phyloP scores from a whole-genome alignment of 495 filamentous ascomycete species.

The Aeminium ludgeri region DNA sequence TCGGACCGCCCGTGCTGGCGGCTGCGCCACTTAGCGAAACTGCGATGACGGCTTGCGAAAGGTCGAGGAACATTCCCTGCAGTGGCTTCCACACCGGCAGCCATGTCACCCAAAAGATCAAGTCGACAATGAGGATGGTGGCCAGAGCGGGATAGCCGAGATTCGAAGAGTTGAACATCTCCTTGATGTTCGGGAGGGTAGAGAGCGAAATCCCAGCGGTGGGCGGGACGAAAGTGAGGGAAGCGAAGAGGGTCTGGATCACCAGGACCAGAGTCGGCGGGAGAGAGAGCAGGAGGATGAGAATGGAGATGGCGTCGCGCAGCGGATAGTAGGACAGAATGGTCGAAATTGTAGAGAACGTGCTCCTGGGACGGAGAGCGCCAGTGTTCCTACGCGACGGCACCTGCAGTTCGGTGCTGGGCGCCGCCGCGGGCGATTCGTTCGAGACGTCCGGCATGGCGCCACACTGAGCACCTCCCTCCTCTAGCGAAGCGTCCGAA shows the following conservation, averaged over 20 bases:
- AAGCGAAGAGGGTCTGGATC: conserved; percentile 85
- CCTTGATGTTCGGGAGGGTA: conserved; percentile 27
- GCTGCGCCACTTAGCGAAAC: conserved; percentile 80
- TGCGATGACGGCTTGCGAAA: conserved; percentile 93
- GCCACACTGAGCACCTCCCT: conserved; percentile 1
- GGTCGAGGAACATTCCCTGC: conserved; percentile 75
- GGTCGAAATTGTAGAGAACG: conserved; percentile 58
- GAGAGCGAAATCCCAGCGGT: conserved; percentile 33
- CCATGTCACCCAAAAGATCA: conserved; percentile 67
- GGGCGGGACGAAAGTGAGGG: conserved; percentile 82
- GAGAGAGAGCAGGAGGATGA: conserved; percentile 94
- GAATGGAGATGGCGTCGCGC: conserved; percentile 89
- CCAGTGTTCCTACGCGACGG: conserved; percentile 23
- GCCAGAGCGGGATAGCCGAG: conserved; percentile 61
- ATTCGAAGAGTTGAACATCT: conserved; percentile 45
- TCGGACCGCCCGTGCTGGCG: conserved; percentile 44
- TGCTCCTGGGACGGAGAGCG: conserved; percentile 40
- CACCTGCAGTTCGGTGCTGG: conserved; percentile 2
- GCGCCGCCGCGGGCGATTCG: conserved; percentile 4
- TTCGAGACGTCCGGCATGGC: conserved; percentile 8
- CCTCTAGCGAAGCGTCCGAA: conserved; percentile 10
- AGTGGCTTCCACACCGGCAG: conserved; percentile 77
- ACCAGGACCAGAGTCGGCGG: conserved; percentile 77
- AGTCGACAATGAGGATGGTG: conserved; percentile 67
- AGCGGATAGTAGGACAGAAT: conserved; percentile 83